Conservation (phyloP, 345 rosid species). For the Clausena lansium region DNA sequence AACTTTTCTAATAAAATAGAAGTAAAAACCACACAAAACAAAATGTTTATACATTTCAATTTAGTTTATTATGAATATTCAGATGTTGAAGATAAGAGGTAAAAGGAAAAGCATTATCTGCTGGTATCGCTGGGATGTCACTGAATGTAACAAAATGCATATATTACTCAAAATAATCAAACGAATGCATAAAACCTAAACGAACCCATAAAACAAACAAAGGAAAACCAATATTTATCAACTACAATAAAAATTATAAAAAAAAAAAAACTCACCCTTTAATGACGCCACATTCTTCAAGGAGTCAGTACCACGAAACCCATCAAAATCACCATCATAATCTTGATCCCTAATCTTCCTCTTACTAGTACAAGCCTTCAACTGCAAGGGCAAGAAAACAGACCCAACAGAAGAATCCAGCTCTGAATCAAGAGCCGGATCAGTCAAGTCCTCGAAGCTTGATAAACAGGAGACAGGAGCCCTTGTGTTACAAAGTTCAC, state of each 20-base stretch:
- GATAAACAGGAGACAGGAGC: conserved; percentile 43
- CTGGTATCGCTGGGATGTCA: background rate
- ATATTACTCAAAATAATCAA: background rate
- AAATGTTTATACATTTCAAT: too few relatives aligned
- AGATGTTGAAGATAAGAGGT: too few relatives aligned
- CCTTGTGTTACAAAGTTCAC: conserved; percentile 69
- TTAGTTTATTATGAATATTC: too few relatives aligned
- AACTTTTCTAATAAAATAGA: background rate
- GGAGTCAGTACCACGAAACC: conserved; percentile 30
- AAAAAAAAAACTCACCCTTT: conserved; percentile 33
- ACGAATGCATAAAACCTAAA: background rate
- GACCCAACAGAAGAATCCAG: conserved; percentile 68
- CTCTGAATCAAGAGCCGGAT: conserved; percentile 34
- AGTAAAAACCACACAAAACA: background rate
- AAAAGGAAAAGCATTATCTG: too few relatives aligned
- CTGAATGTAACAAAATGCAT: background rate
- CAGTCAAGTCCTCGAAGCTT: conserved; percentile 48
- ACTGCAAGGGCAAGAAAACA: conserved; percentile 74
- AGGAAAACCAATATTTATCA: background rate
- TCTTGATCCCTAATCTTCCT: conserved; percentile 48
- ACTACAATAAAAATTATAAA: background rate
- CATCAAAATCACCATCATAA: conserved; percentile 20
- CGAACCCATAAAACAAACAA: background rate
- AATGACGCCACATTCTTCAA: conserved; percentile 23
- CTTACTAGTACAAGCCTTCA: conserved; percentile 53